Conservation (phyloP, 495 filamentous ascomycete species). For the Cudoniella acicularis region DNA sequence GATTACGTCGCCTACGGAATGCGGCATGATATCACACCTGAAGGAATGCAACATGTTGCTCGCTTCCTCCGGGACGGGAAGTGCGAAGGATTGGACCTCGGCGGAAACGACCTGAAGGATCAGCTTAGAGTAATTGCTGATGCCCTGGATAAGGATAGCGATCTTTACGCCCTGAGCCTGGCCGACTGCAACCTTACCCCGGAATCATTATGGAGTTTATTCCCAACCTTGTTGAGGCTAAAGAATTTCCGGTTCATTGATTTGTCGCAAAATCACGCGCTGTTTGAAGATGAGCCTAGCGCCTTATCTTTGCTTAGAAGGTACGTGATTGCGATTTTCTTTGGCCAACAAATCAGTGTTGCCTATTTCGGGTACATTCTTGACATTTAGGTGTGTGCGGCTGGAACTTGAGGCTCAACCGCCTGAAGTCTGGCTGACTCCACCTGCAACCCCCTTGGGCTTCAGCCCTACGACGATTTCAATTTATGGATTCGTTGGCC, state of each 20-base stretch:
- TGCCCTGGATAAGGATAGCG: conserved; percentile 51
- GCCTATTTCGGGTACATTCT: not conserved
- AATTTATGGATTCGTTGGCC: not conserved
- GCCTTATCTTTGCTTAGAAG: conserved; percentile 72
- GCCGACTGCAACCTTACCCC: conserved; percentile 82
- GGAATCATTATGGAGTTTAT: conserved; percentile 64
- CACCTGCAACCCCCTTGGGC: not conserved
- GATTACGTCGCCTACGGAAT: conserved; percentile 71
- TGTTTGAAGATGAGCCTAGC: conserved; percentile 73
- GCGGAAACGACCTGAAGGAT: conserved; percentile 76
- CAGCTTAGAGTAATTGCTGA: conserved; percentile 64
- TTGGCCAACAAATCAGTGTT: not conserved
- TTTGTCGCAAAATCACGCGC: conserved; percentile 78
- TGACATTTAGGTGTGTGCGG: not conserved
- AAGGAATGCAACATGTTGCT: conserved; percentile 71
- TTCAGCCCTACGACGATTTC: not conserved
- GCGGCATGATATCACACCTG: conserved; percentile 73
- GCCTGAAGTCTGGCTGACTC: not conserved
- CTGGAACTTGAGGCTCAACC: conserved; percentile 4
- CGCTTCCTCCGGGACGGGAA: conserved; percentile 66
- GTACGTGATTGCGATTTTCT: conserved; percentile 29
- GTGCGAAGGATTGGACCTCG: conserved; percentile 90
- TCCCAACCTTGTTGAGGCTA: conserved; percentile 70
- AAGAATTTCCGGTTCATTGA: conserved; percentile 85
- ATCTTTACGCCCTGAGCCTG: conserved; percentile 78